Evolutionary conservation across 805 yeast species (phyloP), one percentile per base, ranked within the genome.

Genomic region (Metschnikowia anglica): DNA sequence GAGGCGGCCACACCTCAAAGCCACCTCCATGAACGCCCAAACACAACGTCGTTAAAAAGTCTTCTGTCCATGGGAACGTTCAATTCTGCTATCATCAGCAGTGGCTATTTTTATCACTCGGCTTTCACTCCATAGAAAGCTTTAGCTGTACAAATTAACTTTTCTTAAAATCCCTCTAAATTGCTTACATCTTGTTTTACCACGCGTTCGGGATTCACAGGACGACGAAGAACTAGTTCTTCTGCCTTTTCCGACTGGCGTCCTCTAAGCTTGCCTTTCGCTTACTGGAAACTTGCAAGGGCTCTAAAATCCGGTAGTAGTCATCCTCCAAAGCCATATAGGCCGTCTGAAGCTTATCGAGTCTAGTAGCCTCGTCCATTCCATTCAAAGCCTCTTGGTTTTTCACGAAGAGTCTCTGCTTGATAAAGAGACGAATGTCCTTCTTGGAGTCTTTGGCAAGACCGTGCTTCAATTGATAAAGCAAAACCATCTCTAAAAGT

Each of bases 351-450:
- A 88, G 69, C 54, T 86, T 86, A 53, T 83, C 88, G 47, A 73
- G 74, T 47, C 78, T 71, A n/a, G 80, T 80, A 0, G 77, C 70
- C n/a, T 65, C 71, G 32, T 83, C 88, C 58, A 88, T 65, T 4
- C 80, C 85, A 26, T 63, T 65, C 41, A 93, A 70, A 0, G 88
- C 89, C 43, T 90, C 97, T 53, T 72, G 78, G 65, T 93, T 93
- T 58, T 88, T 86, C 43, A 79, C 73, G 58, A 73, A 91, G 19
- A 93, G 65, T 45, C 99, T 73, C 54, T 71, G 76, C 62, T 90
- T 91, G 48, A 91, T 83, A 49, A 76, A 74, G 23, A 82, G 56
- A 40, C 93, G 68, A 5, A 79, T 64, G 5, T 70, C 68, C 44
- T 63, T 65, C 38, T 66, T 53, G 54, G 59, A 44, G 48, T 55